Percentiles rank a stretch among this genome's conserved stretches.
These are phyloP conservation scores for Mycena indigotica DNA, from an alignment of 768 basidiomycete species.

Conservation along the genomic window DNA sequence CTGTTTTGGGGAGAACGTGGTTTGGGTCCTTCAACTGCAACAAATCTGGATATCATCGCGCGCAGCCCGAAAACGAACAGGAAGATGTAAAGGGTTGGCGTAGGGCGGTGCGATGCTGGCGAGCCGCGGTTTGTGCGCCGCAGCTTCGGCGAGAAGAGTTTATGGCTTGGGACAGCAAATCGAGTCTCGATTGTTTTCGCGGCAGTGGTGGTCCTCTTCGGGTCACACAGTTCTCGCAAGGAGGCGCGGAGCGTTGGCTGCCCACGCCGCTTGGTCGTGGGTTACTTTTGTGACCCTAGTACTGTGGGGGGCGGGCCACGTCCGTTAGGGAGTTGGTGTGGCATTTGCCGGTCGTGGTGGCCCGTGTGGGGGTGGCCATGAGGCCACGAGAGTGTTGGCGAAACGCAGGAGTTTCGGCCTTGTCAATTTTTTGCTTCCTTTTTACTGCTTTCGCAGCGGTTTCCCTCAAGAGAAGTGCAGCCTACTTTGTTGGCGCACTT, in stretches of 20 bases:
- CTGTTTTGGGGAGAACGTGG: not conserved
- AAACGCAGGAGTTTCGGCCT: not conserved
- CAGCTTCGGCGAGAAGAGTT: not conserved
- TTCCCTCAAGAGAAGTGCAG: too few species aligned
- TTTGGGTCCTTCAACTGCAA: not conserved
- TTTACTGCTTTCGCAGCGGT: conserved; percentile 1
- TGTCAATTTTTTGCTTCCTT: not conserved
- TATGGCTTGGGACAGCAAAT: not conserved
- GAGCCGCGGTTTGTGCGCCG: not conserved
- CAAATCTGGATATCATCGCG: not conserved
- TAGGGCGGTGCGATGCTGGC: not conserved
- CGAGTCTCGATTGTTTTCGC: not conserved
- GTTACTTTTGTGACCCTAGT: not conserved
- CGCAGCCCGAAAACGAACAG: not conserved
- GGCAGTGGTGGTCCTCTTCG: not conserved
- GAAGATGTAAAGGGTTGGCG: not conserved
- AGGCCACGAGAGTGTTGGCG: not conserved
- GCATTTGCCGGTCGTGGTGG: not conserved
- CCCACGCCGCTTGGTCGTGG: not conserved
- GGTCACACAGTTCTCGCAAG: not conserved
- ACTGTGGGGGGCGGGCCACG: not conserved
- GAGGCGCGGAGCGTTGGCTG: not conserved
- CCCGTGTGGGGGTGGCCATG: not conserved
- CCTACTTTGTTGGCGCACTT: not conserved
- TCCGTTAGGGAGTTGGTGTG: conserved; percentile 1